These are phyloP conservation scores for Taphrina wiesneri DNA, from an alignment of 1,139 yeast genomes.

Conservation along the genomic window DNA sequence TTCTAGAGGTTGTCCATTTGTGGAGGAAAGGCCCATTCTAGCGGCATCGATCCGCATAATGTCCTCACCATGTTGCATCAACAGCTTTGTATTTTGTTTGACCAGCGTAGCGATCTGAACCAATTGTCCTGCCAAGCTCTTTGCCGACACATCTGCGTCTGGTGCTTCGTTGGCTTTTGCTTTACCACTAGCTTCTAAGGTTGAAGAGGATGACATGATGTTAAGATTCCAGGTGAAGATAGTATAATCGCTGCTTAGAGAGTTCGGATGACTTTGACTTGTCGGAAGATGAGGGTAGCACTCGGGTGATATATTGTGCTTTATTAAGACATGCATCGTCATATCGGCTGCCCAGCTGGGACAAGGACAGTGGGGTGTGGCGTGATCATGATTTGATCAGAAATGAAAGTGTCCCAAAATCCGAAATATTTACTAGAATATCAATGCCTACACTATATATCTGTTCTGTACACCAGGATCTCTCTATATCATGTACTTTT, in stretches of 20 bases:
- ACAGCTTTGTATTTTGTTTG: constrained; percentile 15
- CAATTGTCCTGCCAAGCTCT: constrained; percentile 13
- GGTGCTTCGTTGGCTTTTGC: background rate
- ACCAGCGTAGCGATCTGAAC: constrained; percentile 20
- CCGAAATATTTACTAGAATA: too few species aligned
- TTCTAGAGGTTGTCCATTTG: constrained; percentile 8
- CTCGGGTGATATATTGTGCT: too few species aligned
- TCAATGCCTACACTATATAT: background rate
- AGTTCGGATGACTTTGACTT: too few species aligned
- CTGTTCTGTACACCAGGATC: background rate
- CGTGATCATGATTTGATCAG: too few species aligned
- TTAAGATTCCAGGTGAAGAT: background rate
- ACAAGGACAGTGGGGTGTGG: background rate
- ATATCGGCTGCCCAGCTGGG: background rate
- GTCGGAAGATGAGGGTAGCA: too few species aligned
- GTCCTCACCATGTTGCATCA: constrained; percentile 31
- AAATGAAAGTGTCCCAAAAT: too few species aligned
- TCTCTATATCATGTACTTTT: background rate
- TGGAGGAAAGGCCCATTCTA: constrained; percentile 16
- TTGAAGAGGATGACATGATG: background rate
- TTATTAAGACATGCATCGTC: too few species aligned
- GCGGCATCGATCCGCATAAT: constrained; percentile 33
- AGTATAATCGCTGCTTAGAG: too few species aligned
- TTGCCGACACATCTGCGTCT: background rate
- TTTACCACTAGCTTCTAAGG: background rate